Conservation (phyloP, 495 filamentous ascomycete genomes). For the Penicillium bovifimosum region DNA sequence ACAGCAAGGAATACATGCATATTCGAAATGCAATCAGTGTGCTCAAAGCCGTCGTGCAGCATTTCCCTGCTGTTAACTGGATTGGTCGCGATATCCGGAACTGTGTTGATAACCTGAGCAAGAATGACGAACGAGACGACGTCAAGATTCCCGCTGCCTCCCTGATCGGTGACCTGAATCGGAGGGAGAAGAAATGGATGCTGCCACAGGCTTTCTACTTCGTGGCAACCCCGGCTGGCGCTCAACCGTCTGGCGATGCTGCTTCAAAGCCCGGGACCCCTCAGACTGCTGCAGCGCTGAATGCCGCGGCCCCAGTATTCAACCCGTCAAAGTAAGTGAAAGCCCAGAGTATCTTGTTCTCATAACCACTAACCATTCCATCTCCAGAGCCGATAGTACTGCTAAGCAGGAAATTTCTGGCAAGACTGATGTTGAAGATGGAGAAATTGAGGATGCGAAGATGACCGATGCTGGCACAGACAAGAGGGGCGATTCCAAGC, state of each 20-base stretch:
- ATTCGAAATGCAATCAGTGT: constrained; percentile 92
- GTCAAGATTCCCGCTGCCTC: constrained; percentile 86
- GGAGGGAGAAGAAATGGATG: constrained; percentile 73
- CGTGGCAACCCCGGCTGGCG: constrained; percentile 24
- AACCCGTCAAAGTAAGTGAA: constrained; percentile 44
- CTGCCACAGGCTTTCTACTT: constrained; percentile 71
- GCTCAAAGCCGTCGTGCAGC: constrained; percentile 69
- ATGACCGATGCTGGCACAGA: constrained; percentile 31
- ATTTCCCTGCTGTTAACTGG: constrained; percentile 85
- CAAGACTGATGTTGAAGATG: constrained; percentile 65
- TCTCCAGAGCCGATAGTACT: constrained; percentile 28
- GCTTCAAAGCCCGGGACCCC: constrained; percentile 37
- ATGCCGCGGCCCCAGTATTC: constrained; percentile 46
- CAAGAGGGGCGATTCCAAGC: constrained; percentile 11
- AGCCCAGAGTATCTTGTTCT: not conserved
- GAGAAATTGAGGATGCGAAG: constrained; percentile 68
- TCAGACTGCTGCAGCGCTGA: constrained; percentile 35
- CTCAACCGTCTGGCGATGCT: constrained; percentile 17
- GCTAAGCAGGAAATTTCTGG: constrained; percentile 22
- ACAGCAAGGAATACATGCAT: constrained; percentile 89
- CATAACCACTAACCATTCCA: constrained; percentile 11
- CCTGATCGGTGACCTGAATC: constrained; percentile 74
- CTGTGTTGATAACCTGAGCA: constrained; percentile 58
- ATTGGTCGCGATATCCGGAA: constrained; percentile 68
- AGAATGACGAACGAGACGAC: constrained; percentile 75